Evolutionary conservation across 176 grass and related monocot genomes (phyloP).

Genomic region (Eremochloa ophiuroides): DNA sequence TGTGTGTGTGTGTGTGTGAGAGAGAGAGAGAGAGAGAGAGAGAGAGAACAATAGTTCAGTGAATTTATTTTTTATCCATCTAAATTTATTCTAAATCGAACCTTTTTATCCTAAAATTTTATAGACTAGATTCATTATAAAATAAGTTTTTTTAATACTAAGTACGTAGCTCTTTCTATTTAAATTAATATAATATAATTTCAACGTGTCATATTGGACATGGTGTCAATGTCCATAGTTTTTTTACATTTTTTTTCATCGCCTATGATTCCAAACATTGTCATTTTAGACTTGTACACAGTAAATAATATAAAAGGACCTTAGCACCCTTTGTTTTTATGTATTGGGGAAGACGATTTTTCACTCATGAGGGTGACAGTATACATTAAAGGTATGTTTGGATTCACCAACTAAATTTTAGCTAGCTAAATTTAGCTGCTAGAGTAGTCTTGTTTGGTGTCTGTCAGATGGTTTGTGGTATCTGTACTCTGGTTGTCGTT

Average conservation of each 20-base stretch:
- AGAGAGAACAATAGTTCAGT: background rate
- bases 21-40: no score
- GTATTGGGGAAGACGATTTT: background rate
- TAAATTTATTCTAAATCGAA: background rate
- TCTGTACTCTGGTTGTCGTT: no score
- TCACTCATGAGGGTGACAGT: background rate
- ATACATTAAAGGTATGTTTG: no score
- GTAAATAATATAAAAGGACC: background rate
- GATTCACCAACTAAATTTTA: no score
- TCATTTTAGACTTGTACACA: background rate
- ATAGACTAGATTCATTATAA: background rate
- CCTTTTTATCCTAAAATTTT: background rate
- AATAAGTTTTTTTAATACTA: background rate
- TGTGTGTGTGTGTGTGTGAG: no score
- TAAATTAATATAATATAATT: background rate
- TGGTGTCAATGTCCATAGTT: background rate
- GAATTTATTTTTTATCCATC: no score
- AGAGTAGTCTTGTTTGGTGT: no score
- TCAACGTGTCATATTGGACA: background rate
- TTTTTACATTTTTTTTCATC: background rate
- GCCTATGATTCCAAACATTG: background rate
- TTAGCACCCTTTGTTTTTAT: background rate
- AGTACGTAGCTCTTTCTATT: background rate
- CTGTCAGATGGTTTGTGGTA: no score
- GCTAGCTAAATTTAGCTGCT: no score